phyloP scores from a whole-genome alignment of 2,329 filamentous ascomycete genomes.

The Aspergillus ochraceoroseus region DNA sequence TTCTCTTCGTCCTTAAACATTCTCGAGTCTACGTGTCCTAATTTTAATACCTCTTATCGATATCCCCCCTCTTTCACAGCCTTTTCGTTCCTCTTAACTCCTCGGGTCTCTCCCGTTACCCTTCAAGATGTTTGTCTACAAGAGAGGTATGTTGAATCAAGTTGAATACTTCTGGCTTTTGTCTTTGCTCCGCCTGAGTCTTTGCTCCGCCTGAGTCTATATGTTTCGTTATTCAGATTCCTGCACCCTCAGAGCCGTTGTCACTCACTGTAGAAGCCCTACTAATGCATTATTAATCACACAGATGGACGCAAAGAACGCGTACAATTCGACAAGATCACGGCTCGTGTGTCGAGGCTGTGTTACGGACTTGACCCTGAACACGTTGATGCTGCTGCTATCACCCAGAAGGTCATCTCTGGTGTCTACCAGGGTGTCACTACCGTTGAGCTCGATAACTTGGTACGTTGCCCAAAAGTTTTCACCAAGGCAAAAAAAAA shows the following conservation, averaged over 20 bases:
- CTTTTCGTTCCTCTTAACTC: conserved; percentile 15
- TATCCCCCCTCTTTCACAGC: conserved; percentile 18
- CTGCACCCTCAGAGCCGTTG: conserved; percentile 10
- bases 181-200: no score
- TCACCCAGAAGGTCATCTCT: conserved; percentile 98
- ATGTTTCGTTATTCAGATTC: background rate
- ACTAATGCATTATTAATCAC: conserved; percentile 20
- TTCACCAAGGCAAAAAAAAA: no score
- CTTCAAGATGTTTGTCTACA: conserved; percentile 57
- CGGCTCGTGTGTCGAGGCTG: conserved; percentile 90
- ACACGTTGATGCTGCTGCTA: conserved; percentile 95
- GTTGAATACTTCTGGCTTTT: background rate
- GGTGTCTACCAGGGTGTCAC: conserved; percentile 98
- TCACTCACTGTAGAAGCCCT: conserved; percentile 15
- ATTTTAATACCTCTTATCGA: conserved; percentile 15
- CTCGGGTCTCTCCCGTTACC: conserved; percentile 11
- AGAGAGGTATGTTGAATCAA: conserved; percentile 50
- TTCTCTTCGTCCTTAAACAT: conserved; percentile 5
- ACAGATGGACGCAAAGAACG: conserved; percentile 98
- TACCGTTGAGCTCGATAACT: conserved; percentile 90
- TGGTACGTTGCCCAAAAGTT: conserved; percentile 57
- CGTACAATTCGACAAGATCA: conserved; percentile 99
- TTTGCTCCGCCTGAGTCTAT: background rate
- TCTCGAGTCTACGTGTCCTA: conserved; percentile 11
- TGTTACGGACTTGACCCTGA: conserved; percentile 96